Evolutionary conservation across 2,329 filamentous ascomycete species (phyloP).

Genomic region (Arachnopeziza araneosa): DNA sequence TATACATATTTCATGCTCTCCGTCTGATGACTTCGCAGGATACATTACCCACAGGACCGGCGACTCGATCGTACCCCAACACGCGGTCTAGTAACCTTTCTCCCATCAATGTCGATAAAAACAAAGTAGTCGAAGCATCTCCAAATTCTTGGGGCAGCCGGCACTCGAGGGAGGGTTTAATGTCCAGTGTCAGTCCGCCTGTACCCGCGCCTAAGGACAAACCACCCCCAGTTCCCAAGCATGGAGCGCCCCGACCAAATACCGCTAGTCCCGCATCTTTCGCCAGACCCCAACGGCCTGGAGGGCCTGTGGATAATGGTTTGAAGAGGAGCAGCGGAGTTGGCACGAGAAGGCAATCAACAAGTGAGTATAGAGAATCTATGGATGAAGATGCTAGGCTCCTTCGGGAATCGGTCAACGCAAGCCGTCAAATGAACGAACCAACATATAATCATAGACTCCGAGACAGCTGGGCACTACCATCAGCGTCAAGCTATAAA

Average conservation of each 20-base stretch:
- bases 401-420: slow-evolving; percentile 28
- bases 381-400: slow-evolving; percentile 31
- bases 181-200: slow-evolving; percentile 25
- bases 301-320: slow-evolving; percentile 13
- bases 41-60: slow-evolving; percentile 15
- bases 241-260: slow-evolving; percentile 9
- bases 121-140: slow-evolving; percentile 22
- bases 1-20: background rate
- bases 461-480: slow-evolving; percentile 26
- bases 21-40: slow-evolving; percentile 18
- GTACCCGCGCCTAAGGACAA: slow-evolving; percentile 9
- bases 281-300: slow-evolving; percentile 15
- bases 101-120: slow-evolving; percentile 26
- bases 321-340: slow-evolving; percentile 28
- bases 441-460: slow-evolving; percentile 16
- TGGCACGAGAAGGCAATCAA: slow-evolving; percentile 24
- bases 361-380: slow-evolving; percentile 22
- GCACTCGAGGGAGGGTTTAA: slow-evolving; percentile 28
- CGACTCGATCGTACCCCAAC: slow-evolving; percentile 14
- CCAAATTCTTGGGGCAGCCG: slow-evolving; percentile 29
- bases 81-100: slow-evolving; percentile 18
- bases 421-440: slow-evolving; percentile 25
- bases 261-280: slow-evolving; percentile 6
- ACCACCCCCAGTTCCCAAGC: slow-evolving; percentile 17
- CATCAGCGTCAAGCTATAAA: slow-evolving; percentile 15